These are phyloP conservation scores for Ascochyta rabiei DNA, from an alignment of 2,329 filamentous ascomycete genomes.

Conservation along the genomic window DNA sequence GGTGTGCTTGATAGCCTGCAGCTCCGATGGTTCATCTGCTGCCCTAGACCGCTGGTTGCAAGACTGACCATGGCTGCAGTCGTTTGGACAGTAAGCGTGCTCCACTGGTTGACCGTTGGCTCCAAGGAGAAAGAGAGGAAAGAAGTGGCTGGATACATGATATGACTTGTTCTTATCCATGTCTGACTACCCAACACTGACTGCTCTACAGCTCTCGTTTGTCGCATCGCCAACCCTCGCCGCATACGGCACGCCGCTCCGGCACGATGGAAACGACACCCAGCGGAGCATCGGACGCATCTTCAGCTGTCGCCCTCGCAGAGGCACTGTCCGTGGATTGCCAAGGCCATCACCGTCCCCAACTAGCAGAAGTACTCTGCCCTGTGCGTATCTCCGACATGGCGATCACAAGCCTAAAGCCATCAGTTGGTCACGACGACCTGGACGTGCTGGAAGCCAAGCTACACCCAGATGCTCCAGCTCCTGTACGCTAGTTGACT, in stretches of 20 bases:
- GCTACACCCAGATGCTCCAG: background rate
- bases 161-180: background rate
- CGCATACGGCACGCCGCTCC: background rate
- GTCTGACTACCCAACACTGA: no score
- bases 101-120: constrained; percentile 46
- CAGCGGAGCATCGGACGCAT: background rate
- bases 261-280: background rate
- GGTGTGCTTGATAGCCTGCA: constrained; percentile 51
- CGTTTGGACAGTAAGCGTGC: constrained; percentile 41
- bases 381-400: background rate
- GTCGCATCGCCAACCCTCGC: background rate
- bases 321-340: background rate
- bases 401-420: background rate
- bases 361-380: background rate
- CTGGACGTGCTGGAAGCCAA: background rate
- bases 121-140: constrained; percentile 28
- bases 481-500: background rate
- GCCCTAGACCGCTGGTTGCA: background rate
- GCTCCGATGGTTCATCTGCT: constrained; percentile 45
- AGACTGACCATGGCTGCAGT: constrained; percentile 27
- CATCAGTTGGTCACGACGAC: background rate
- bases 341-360: no score
- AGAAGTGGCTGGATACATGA: background rate
- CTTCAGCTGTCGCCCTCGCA: background rate
- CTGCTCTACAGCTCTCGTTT: background rate